Conservation (phyloP, 352 stramenopile species). For the Saprolegnia diclina region DNA sequence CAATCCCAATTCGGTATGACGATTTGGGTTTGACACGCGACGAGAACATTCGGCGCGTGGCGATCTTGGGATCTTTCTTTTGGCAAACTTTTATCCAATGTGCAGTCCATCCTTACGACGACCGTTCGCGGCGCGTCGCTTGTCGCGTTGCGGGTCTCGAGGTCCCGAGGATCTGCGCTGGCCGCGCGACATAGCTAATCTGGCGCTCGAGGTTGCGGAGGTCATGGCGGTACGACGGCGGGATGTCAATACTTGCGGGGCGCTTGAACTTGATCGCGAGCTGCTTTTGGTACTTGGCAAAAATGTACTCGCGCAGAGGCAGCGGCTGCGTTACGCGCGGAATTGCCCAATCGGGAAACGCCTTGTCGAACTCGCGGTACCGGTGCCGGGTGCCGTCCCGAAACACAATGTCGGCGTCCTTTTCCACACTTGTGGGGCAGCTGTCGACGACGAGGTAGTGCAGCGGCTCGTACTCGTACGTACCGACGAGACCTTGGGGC, state of each 20-base stretch:
- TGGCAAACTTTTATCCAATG: too few relatives aligned
- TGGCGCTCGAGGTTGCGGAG: background rate
- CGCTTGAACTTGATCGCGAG: background rate
- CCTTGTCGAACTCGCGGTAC: slow-evolving; percentile 2
- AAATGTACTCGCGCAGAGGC: background rate
- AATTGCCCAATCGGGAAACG: background rate
- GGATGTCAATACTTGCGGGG: background rate
- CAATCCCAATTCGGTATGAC: background rate
- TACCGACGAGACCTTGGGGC: slow-evolving; percentile 1
- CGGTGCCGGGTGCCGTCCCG: background rate
- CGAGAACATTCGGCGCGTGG: background rate
- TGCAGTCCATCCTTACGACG: too few relatives aligned
- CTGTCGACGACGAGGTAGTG: background rate
- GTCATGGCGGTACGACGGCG: background rate
- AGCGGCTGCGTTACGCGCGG: background rate
- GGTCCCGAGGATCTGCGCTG: too few relatives aligned
- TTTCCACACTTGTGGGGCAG: background rate
- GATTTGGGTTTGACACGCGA: background rate
- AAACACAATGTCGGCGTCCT: background rate
- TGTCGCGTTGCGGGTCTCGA: too few relatives aligned
- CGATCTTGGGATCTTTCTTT: background rate
- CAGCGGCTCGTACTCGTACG: background rate
- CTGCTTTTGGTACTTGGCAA: background rate
- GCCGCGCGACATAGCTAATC: background rate
- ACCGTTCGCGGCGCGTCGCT: too few relatives aligned